Percentiles rank a stretch among this genome's conserved stretches.
These are phyloP conservation scores for Aureobasidium lini DNA, from an alignment of 2,329 filamentous ascomycete species.

Conservation along the genomic window DNA sequence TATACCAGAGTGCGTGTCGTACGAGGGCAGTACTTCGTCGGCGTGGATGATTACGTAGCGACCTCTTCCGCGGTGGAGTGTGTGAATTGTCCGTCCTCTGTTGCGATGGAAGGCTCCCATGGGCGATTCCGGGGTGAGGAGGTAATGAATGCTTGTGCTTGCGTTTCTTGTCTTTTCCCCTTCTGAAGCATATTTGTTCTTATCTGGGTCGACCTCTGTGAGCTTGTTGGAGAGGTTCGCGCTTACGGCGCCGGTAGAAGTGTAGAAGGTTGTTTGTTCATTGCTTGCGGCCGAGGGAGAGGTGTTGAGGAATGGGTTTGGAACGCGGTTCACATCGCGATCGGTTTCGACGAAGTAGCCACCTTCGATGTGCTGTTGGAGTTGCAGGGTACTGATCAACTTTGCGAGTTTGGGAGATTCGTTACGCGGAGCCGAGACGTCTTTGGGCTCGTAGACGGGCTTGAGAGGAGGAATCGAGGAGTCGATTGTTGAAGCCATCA, in stretches of 20 bases:
- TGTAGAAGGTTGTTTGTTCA: slow-evolving; percentile 20
- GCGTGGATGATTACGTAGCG: slow-evolving; percentile 58
- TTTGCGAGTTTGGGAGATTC: slow-evolving; percentile 29
- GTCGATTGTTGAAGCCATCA: slow-evolving; percentile 18
- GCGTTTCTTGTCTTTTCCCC: slow-evolving; percentile 38
- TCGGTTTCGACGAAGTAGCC: slow-evolving; percentile 60
- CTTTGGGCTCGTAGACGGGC: slow-evolving; percentile 20
- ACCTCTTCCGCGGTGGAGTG: slow-evolving; percentile 55
- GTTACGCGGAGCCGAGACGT: slow-evolving; percentile 15
- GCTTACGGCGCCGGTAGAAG: slow-evolving; percentile 30
- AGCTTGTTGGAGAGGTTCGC: slow-evolving; percentile 18
- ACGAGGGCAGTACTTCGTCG: slow-evolving; percentile 32
- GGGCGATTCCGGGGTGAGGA: slow-evolving; percentile 49
- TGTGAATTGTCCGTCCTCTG: slow-evolving; percentile 55
- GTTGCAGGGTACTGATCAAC: slow-evolving; percentile 39
- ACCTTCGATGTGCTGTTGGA: slow-evolving; percentile 54
- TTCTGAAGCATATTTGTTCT: slow-evolving; percentile 17
- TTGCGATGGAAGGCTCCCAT: slow-evolving; percentile 59
- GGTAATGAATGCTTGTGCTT: slow-evolving; percentile 58
- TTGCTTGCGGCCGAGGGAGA: background rate
- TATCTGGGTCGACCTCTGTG: slow-evolving; percentile 25
- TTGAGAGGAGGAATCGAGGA: slow-evolving; percentile 20
- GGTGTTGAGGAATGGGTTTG: slow-evolving; percentile 44
- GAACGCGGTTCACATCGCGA: slow-evolving; percentile 43
- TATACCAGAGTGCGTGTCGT: slow-evolving; percentile 12